Base-by-base conservation (phyloP, 1,139 yeast species). In the Nakaseomyces bracarensis region DNA sequence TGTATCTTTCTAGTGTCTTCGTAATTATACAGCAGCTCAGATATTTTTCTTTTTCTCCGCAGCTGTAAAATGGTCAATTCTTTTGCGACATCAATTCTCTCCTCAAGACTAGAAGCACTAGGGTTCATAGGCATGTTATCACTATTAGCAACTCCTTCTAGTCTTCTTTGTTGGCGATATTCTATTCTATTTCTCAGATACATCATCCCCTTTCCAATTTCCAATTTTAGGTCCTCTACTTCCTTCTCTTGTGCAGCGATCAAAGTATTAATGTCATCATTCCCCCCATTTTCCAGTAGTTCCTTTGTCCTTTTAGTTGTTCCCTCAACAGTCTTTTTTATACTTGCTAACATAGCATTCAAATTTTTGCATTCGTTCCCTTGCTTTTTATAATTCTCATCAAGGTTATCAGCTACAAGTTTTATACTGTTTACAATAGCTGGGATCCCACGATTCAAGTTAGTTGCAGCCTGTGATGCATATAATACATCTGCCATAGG, bases 1-100 rank as follows among this genome's bases (percentile, higher is more conserved):
- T 79, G 79, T 73, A 87, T 79, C 60, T 81, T 84, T 9, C 51
- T 44, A 40, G 56, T 51, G 42, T 68, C 72, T 9, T 77, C 74
- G 52, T 71, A 70, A 31, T 71, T 59, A 34, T 62, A 65, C 18
- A 76, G 67, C 11, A 73, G 67, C 40, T 70, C 71, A 22, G 63
- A 64, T 7, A 74, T 70, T 36, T 67, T 62, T 39, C 58, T 55
- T 48, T 67, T 69, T 26, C 85, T 65, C 15, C 65, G 63, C 16
- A 65, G 49, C 57, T 80, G 86, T 21, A 76, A 54, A 13, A 57
- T 59, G 2, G 69, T 57, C 33, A 80, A 28, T 40, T 23, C 30
- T 44, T 38, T 20, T 21, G 34, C 34, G 18, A 30, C 22, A 16
- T 14, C 14, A 11, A 30, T 30, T 5, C 14, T 16, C 14, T 30